Evolutionary conservation across 176 grass and related monocot species (phyloP).

Genomic region (Coix lacrymajobi): DNA sequence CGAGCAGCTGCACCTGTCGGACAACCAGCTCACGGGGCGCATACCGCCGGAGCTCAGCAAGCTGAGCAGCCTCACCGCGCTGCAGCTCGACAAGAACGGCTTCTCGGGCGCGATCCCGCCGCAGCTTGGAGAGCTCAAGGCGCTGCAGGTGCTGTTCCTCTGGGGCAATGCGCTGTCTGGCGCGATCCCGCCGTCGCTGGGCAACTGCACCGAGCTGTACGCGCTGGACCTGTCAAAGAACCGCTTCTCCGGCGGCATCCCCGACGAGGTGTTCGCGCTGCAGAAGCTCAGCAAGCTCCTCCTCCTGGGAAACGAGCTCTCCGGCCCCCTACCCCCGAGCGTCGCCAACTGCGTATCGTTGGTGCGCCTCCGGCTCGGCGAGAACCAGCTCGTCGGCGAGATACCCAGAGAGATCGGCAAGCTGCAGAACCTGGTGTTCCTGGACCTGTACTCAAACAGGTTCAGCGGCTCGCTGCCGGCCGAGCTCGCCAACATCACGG

Average conservation of each 20-base stretch:
- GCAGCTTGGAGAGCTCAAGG: constrained; percentile 56
- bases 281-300: constrained; percentile 94
- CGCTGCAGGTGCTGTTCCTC: constrained; percentile 71
- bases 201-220: constrained; percentile 75
- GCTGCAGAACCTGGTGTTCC: constrained; percentile 85
- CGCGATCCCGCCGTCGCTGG: constrained; percentile 45
- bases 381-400: constrained; percentile 76
- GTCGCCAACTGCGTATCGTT: constrained; percentile 70
- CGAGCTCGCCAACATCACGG: constrained; percentile 80
- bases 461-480: constrained; percentile 51
- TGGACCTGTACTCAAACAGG: constrained; percentile 79
- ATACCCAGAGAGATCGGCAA: constrained; percentile 72
- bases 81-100: constrained; percentile 79
- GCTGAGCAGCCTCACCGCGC: constrained; percentile 69
- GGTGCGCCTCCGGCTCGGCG: constrained; percentile 76
- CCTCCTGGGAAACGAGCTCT: constrained; percentile 72
- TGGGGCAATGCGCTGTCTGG: constrained; percentile 78
- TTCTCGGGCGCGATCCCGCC: constrained; percentile 52
- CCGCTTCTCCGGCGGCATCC: constrained; percentile 53
- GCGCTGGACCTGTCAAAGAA: constrained; percentile 86
- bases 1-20: constrained; percentile 80
- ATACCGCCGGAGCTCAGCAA: constrained; percentile 62
- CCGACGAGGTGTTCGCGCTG: constrained; percentile 72
- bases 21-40: constrained; percentile 66
- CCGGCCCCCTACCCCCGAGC: constrained; percentile 47